Base-by-base conservation (phyloP, 192 early-diverging fungal genomes). In the Diversispora epigaea region DNA sequence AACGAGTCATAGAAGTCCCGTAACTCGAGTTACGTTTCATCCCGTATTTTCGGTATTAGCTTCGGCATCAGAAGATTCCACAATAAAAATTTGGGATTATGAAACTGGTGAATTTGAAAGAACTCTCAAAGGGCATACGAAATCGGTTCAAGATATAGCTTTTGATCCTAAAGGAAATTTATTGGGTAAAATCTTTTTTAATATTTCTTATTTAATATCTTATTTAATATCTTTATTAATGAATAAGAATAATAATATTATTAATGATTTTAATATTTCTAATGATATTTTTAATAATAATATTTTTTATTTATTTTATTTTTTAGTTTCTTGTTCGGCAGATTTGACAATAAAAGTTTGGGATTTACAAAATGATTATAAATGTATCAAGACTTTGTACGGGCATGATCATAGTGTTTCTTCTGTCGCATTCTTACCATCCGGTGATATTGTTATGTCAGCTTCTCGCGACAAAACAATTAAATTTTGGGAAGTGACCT, bases 381-480 rank as follows among this genome's bases (percentile, higher is more conserved):
- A 88, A 75, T 95, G 94, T 79, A 84, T 93, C 47, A 86, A 87
- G 22, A 97, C 96, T 6, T 78, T 98, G 47, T 86, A 90, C 75
- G 96, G 96, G 44, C 96, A 98, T 73, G 95, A 97, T 81, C 94
- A 98, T 80, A 92, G 88, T 76, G 92, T 98, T 7, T 96, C 94
- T 1, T 89, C 89, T 12, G 91, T 96, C 10, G 64, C 73, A 4
- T 90, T 93, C 73, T 77, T 93, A 62, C 87, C 94, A n/a, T 88
- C 88, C 40, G 85, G 90, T 5, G 93, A 95, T 73, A 88, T 87
- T 67, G 80, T 98, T 9, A 90, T 92, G 4, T 95, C 94, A n/a
- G 92, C 92, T 1, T 93, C 92, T 8, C 90, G 96, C 14, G 96
- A 98, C 78, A 91, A 91, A 77, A 94, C 95, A 0, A 89, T 98